phyloP scores from a whole-genome alignment of 176 grass and related monocot genomes.

The Ampelocalamus luodianensis region DNA sequence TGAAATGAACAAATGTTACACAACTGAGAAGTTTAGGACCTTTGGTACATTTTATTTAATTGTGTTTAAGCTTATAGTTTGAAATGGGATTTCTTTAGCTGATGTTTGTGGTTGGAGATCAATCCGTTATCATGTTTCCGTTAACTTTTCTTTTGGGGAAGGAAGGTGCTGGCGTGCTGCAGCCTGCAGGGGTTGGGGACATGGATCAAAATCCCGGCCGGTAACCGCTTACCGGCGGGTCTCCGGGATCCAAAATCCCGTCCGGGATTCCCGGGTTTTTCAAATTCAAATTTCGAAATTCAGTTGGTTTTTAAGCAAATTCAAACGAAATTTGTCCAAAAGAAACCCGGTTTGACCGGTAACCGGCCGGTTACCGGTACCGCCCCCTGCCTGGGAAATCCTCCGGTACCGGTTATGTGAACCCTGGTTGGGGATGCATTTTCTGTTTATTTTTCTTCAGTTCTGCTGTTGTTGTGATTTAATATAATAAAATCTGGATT shows the following conservation, averaged over 20 bases:
- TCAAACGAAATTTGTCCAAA: too few relatives aligned
- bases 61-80: background rate
- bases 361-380: too few relatives aligned
- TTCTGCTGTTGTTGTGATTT: conserved; percentile 21
- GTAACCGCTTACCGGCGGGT: too few relatives aligned
- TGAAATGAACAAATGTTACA: background rate
- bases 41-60: background rate
- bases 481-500: conserved; percentile 5
- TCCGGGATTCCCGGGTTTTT: too few relatives aligned
- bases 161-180: background rate
- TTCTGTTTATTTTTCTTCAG: background rate
- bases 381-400: too few relatives aligned
- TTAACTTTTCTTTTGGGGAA: background rate
- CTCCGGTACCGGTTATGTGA: too few relatives aligned
- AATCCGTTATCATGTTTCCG: background rate
- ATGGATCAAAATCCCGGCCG: too few relatives aligned
- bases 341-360: too few relatives aligned
- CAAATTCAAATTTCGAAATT: too few relatives aligned
- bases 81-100: background rate
- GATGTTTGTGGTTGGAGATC: background rate
- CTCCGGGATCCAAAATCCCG: too few relatives aligned
- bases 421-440: background rate
- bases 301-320: too few relatives aligned
- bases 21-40: background rate
- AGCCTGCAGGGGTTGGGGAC: background rate